These are phyloP conservation scores for Canna indica DNA, from an alignment of 176 grass and related monocot species.

Conservation along the genomic window DNA sequence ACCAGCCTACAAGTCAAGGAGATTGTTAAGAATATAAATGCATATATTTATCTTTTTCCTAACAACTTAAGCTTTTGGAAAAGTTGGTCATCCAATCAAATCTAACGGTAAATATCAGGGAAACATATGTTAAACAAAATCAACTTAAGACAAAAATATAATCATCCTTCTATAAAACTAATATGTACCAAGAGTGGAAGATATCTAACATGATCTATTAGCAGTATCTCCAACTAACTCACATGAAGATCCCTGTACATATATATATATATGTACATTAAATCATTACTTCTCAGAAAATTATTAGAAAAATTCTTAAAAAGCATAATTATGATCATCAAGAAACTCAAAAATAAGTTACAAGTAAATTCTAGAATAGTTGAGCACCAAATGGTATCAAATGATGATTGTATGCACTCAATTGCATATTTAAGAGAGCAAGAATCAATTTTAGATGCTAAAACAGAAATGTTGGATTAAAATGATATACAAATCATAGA, in stretches of 20 bases:
- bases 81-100: no score
- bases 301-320: background rate
- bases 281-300: background rate
- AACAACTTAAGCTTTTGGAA: no score
- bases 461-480: background rate
- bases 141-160: background rate
- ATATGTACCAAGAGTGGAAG: background rate
- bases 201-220: background rate
- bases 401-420: background rate
- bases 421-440: background rate
- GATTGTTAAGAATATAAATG: no score
- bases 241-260: background rate
- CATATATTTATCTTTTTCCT: no score
- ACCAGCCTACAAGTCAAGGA: no score
- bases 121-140: background rate
- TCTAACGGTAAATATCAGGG: background rate
- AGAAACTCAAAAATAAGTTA: background rate
- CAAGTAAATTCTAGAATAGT: background rate
- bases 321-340: background rate
- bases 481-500: background rate
- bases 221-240: background rate
- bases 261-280: background rate
- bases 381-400: background rate
- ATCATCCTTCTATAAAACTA: slow-evolving; percentile 2
- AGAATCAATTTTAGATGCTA: background rate